Base-by-base conservation (phyloP, 257 asterid genomes). In the Fraxinus pennsylvanica region DNA sequence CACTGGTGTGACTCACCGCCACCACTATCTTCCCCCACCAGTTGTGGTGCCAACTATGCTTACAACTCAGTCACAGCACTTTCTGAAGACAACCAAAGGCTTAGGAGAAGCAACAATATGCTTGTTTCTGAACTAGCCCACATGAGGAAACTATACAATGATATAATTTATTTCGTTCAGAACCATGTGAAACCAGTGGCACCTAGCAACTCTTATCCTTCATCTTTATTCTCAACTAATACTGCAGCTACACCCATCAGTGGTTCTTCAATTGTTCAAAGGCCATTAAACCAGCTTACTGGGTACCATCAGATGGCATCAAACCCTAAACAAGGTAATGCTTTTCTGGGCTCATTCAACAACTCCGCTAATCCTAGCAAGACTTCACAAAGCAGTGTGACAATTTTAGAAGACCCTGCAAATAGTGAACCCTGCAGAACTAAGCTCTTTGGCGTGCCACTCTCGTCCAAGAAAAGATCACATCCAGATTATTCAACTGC, bases 141-240 rank as follows among this genome's bases (percentile, higher is more conserved):
- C 87, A 95, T 95, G 99, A 90, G 93, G 81, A 96, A 90, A 33
- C 88, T 92, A 1, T 96, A 93, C 85, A 91, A 88, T 70, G 98
- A 94, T 61, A 92, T 94, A 6, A 94, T 94, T 7, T 94, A 94
- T 84, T 94, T 94, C 68, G 98, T 94, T 25, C 98, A 94, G 80
- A 94, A 94, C 81, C 98, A 94, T 78, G 98, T 94, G 3, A 90
- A 87, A 21, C 97, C 98, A 1, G 97, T 94, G 9, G 73, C 95
- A 6, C 96, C 97, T 0, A 88, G 92, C 52, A 90, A 83, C 54
- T 73, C 89, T 0, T 86, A 78, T 68, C 82, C 86, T 1, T 85
- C 88, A 0, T 84, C 83, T 35, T 27, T 84, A 17, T 72, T 79
- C 85, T 61, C 83, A 10, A 4, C 82, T 14, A 3, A 83, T 65